Conservation (phyloP, 345 rosid genomes). For the Lumnitzera racemosa region DNA sequence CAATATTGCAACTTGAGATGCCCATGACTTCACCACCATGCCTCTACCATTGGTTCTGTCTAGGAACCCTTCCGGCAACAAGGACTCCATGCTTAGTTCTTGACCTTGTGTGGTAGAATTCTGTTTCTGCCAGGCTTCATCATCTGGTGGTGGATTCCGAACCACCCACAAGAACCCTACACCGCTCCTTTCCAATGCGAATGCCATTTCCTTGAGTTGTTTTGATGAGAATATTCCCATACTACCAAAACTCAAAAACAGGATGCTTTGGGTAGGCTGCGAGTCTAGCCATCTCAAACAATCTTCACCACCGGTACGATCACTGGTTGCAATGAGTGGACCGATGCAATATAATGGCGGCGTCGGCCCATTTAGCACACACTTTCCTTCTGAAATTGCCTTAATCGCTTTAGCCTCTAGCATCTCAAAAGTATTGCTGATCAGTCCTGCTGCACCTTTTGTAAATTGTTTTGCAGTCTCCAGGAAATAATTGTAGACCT, state of each 20-base stretch:
- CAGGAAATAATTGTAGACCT: constrained; percentile 9
- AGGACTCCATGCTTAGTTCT: constrained; percentile 1
- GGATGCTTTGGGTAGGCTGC: constrained; percentile 22
- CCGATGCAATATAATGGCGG: constrained; percentile 31
- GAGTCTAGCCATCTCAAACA: constrained; percentile 25
- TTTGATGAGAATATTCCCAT: constrained; percentile 13
- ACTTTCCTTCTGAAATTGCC: constrained; percentile 18
- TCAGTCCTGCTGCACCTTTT: constrained; percentile 7
- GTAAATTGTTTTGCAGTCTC: background rate
- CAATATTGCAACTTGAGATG: constrained; percentile 25
- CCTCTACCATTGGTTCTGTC: constrained; percentile 24
- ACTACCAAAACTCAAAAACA: constrained; percentile 31
- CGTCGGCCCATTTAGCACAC: constrained; percentile 5
- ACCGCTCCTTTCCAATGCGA: constrained; percentile 27
- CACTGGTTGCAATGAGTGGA: constrained; percentile 8
- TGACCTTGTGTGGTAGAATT: constrained; percentile 1
- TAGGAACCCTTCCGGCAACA: constrained; percentile 22
- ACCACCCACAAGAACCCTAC: constrained; percentile 37
- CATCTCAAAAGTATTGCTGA: constrained; percentile 22
- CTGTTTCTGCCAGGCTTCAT: background rate
- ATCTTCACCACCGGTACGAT: constrained; percentile 1
- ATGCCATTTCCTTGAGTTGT: constrained; percentile 31
- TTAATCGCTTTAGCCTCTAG: constrained; percentile 12
- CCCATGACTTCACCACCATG: constrained; percentile 31
- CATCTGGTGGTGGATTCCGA: constrained; percentile 12